Conservation (phyloP, 2,329 filamentous ascomycete species). For the Alternaria sp. region DNA sequence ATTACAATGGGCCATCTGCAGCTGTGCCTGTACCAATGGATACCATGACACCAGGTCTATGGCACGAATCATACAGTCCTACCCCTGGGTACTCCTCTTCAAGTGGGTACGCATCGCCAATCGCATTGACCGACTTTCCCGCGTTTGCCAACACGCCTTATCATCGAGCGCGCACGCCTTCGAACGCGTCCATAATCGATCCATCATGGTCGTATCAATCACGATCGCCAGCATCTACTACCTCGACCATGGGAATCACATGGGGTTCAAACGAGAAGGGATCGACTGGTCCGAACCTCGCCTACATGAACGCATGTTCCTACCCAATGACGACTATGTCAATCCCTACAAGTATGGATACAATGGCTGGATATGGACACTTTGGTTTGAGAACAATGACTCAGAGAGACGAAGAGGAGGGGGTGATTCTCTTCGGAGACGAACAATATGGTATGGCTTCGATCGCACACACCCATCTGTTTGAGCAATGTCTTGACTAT, state of each 20-base stretch:
- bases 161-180: slow-evolving; percentile 49
- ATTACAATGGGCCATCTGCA: slow-evolving; percentile 22
- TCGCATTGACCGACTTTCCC: slow-evolving; percentile 36
- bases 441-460: slow-evolving; percentile 52
- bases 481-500: slow-evolving; percentile 54
- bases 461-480: slow-evolving; percentile 43
- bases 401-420: slow-evolving; percentile 51
- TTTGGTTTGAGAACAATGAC: slow-evolving; percentile 45
- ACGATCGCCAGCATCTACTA: slow-evolving; percentile 47
- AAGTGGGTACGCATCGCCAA: slow-evolving; percentile 47
- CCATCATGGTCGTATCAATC: slow-evolving; percentile 43
- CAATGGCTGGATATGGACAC: slow-evolving; percentile 38
- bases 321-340: slow-evolving; percentile 41
- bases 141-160: slow-evolving; percentile 44
- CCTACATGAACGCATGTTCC: slow-evolving; percentile 33
- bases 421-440: slow-evolving; percentile 46
- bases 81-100: slow-evolving; percentile 47
- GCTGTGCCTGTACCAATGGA: slow-evolving; percentile 34
- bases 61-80: slow-evolving; percentile 40
- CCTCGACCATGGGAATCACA: slow-evolving; percentile 45
- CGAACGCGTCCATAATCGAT: slow-evolving; percentile 49
- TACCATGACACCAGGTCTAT: slow-evolving; percentile 30
- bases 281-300: slow-evolving; percentile 32
- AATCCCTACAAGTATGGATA: slow-evolving; percentile 28
- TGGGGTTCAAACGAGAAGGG: slow-evolving; percentile 45